Conservation (phyloP, 495 filamentous ascomycete genomes). For the Penicillium goetzii region DNA sequence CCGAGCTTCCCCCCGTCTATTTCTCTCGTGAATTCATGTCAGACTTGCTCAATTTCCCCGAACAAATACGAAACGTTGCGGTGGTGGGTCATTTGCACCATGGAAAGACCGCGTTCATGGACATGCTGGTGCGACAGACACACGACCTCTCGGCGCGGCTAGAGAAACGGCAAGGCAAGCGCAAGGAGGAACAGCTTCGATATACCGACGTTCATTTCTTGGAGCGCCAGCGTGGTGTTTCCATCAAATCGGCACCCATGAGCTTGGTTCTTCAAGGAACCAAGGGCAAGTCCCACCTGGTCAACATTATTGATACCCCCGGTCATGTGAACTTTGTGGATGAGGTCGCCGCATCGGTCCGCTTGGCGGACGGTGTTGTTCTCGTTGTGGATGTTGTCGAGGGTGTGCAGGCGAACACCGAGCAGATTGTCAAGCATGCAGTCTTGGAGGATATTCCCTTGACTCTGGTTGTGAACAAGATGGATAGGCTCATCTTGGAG, state of each 20-base stretch:
- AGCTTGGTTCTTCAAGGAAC: slow-evolving; percentile 85
- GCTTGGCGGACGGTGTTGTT: slow-evolving; percentile 88
- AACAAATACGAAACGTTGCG: slow-evolving; percentile 90
- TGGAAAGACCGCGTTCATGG: slow-evolving; percentile 97
- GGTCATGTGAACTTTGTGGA: slow-evolving; percentile 99
- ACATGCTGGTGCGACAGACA: slow-evolving; percentile 95
- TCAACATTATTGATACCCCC: slow-evolving; percentile 95
- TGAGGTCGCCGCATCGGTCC: slow-evolving; percentile 85
- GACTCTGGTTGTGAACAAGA: slow-evolving; percentile 91
- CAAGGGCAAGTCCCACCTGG: slow-evolving; percentile 90
- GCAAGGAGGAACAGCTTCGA: slow-evolving; percentile 84
- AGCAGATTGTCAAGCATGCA: slow-evolving; percentile 95
- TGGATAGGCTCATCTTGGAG: slow-evolving; percentile 93
- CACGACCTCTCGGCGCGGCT: slow-evolving; percentile 80
- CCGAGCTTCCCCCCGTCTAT: slow-evolving; percentile 82
- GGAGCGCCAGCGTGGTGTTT: slow-evolving; percentile 88
- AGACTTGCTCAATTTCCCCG: slow-evolving; percentile 93
- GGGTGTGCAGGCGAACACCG: slow-evolving; percentile 93
- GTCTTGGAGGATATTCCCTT: slow-evolving; percentile 88
- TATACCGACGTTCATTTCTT: slow-evolving; percentile 92
- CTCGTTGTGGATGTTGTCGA: slow-evolving; percentile 97
- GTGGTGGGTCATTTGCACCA: slow-evolving; percentile 93
- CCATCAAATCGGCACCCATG: slow-evolving; percentile 94
- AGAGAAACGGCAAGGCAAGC: slow-evolving; percentile 78
- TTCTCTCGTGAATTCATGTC: slow-evolving; percentile 92